Conservation (phyloP, 2,329 filamentous ascomycete genomes). For the Diaporthe sp. region DNA sequence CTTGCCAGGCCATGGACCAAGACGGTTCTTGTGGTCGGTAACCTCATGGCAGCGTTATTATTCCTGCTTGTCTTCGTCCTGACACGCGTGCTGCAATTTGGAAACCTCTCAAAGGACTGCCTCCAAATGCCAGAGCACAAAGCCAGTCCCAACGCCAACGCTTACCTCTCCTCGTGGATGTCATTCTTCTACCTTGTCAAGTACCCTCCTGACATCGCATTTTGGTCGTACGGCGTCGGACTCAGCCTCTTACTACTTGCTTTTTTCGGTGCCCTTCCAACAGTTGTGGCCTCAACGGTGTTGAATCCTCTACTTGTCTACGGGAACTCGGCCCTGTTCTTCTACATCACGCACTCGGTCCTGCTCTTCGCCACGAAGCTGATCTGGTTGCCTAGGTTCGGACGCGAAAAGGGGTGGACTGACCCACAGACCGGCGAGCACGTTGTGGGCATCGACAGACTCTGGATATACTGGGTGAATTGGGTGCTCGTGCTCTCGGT, state of each 20-base stretch:
- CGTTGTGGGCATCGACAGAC: constrained; percentile 48
- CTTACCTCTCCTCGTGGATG: constrained; percentile 51
- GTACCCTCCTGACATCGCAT: constrained; percentile 59
- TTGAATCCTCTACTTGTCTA: constrained; percentile 53
- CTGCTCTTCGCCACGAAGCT: constrained; percentile 44
- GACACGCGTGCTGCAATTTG: constrained; percentile 53
- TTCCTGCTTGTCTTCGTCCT: constrained; percentile 52
- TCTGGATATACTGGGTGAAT: constrained; percentile 49
- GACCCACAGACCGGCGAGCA: constrained; percentile 42
- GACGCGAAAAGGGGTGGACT: constrained; percentile 44
- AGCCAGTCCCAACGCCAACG: constrained; percentile 46
- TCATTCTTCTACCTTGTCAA: constrained; percentile 60
- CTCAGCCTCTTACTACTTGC: constrained; percentile 53
- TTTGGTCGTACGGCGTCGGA: constrained; percentile 53
- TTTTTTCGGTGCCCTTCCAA: constrained; percentile 48
- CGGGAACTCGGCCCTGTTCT: constrained; percentile 59
- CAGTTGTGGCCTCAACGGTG: constrained; percentile 38
- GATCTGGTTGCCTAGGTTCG: constrained; percentile 45
- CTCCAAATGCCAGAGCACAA: constrained; percentile 51
- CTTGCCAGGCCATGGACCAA: constrained; percentile 46
- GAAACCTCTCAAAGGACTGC: constrained; percentile 56
- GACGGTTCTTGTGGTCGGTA: constrained; percentile 41
- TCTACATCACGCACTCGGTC: constrained; percentile 53
- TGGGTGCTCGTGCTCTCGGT: constrained; percentile 49
- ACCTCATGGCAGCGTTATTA: constrained; percentile 41